These are phyloP conservation scores for Penicillium palitans DNA, from an alignment of 2,329 filamentous ascomycete genomes.

Conservation along the genomic window DNA sequence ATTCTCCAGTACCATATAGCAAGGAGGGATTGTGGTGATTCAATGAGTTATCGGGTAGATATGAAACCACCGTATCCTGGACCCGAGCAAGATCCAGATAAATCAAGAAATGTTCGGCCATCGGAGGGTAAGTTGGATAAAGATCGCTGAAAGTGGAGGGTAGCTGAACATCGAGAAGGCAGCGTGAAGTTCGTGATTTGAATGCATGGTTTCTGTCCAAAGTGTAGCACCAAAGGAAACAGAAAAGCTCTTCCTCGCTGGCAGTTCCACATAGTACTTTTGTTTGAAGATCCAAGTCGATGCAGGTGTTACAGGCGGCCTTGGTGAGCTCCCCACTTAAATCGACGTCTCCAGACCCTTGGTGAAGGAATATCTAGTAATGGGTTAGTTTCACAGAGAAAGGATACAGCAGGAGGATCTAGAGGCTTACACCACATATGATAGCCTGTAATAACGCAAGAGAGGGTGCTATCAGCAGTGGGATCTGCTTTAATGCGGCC, in stretches of 20 bases:
- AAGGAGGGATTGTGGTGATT: neutral
- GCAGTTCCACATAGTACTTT: neutral
- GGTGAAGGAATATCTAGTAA: conserved; percentile 21
- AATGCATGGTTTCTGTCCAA: conserved; percentile 26
- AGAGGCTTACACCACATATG: neutral
- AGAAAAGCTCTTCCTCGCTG: conserved; percentile 24
- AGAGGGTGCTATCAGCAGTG: conserved; percentile 14
- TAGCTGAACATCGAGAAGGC: conserved; percentile 11
- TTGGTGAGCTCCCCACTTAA: conserved; percentile 20
- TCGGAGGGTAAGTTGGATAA: conserved; percentile 3
- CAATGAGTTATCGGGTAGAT: conserved; percentile 3
- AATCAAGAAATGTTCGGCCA: conserved; percentile 15
- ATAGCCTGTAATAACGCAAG: conserved; percentile 19
- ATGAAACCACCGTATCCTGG: conserved; percentile 20
- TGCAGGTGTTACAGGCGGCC: conserved; percentile 23
- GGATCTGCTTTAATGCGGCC: conserved; percentile 18
- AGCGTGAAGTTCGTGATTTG: conserved; percentile 15
- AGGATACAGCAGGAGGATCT: rapidly evolving
- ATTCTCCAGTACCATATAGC: neutral
- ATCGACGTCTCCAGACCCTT: conserved; percentile 23
- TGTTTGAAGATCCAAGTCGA: conserved; percentile 17
- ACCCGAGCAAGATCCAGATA: conserved; percentile 23
- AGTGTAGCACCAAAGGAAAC: conserved; percentile 27
- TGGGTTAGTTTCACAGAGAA: neutral
- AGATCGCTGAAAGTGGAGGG: neutral